Evolutionary conservation across 768 basidiomycete genomes (phyloP).

Genomic region (Tylopilus rubrobrunneus): DNA sequence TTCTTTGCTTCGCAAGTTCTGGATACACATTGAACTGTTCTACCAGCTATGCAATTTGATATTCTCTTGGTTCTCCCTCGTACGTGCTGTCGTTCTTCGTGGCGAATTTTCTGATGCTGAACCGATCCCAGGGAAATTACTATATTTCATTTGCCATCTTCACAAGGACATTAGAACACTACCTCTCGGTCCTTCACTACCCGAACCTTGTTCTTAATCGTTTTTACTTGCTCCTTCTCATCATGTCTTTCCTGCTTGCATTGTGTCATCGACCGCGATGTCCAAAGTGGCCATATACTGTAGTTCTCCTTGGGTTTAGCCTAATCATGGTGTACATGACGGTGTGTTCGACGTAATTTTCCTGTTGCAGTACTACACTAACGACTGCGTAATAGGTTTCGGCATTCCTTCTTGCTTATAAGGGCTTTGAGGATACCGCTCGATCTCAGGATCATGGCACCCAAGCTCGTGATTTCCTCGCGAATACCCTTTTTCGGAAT

Average conservation of each 20-base stretch:
- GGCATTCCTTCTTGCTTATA: constrained; percentile 78
- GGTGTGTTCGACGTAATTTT: constrained; percentile 36
- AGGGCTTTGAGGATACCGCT: constrained; percentile 65
- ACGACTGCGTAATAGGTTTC: constrained; percentile 45
- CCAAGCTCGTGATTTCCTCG: constrained; percentile 55
- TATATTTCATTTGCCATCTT: too few relatives aligned
- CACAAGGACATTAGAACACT: constrained; percentile 1
- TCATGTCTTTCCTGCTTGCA: constrained; percentile 83
- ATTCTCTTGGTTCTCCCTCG: too few relatives aligned
- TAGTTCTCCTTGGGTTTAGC: constrained; percentile 82
- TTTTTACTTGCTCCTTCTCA: constrained; percentile 80
- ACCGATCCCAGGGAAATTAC: too few relatives aligned
- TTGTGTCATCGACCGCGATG: constrained; percentile 92
- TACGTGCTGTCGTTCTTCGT: too few relatives aligned
- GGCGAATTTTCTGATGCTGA: too few relatives aligned
- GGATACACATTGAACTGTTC: too few relatives aligned
- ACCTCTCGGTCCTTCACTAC: constrained; percentile 57
- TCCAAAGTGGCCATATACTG: constrained; percentile 79
- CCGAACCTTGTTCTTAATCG: constrained; percentile 80
- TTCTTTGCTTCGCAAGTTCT: too few relatives aligned
- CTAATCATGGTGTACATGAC: constrained; percentile 95
- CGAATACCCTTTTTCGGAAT: constrained; percentile 77
- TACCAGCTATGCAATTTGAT: too few relatives aligned
- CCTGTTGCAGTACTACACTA: constrained; percentile 2
- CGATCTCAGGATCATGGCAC: constrained; percentile 43